phyloP scores from a whole-genome alignment of 495 filamentous ascomycete species.

The Sordaria brevicollis region DNA sequence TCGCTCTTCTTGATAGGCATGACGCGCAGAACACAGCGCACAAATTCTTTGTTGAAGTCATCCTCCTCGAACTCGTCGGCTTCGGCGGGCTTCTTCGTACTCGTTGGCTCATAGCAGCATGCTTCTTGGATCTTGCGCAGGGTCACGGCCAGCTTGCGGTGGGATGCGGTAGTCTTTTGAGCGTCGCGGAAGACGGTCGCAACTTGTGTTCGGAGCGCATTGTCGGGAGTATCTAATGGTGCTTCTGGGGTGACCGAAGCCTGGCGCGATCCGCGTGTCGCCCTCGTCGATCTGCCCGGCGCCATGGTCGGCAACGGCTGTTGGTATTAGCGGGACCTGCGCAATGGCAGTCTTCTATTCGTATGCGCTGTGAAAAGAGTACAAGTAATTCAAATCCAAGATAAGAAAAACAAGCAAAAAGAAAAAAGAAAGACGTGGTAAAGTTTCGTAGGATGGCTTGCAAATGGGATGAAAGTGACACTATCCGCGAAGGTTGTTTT shows the following conservation, averaged over 20 bases:
- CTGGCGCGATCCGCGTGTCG: slow-evolving; percentile 50
- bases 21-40: slow-evolving; percentile 68
- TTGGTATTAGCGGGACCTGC: not conserved
- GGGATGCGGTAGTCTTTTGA: slow-evolving; percentile 76
- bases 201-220: slow-evolving; percentile 62
- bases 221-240: slow-evolving; percentile 63
- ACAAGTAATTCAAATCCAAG: not conserved
- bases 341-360: not conserved
- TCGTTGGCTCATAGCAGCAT: slow-evolving; percentile 67
- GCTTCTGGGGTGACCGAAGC: slow-evolving; percentile 49
- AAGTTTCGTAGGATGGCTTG: not conserved
- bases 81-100: slow-evolving; percentile 37
- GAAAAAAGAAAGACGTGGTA: not conserved
- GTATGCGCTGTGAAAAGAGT: not conserved
- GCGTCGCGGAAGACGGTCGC: slow-evolving; percentile 76
- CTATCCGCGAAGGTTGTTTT: not conserved
- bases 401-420: not conserved
- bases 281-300: slow-evolving; percentile 36
- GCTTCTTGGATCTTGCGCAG: slow-evolving; percentile 80
- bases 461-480: not conserved
- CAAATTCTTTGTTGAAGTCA: slow-evolving; percentile 79
- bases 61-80: slow-evolving; percentile 59
- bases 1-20: slow-evolving; percentile 89
- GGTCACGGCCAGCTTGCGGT: slow-evolving; percentile 78
- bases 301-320: slow-evolving; percentile 10